Percentiles rank a stretch among this genome's conserved stretches.
These are phyloP conservation scores for Penicillium rolfsii DNA, from an alignment of 2,329 filamentous ascomycete genomes.

Conservation along the genomic window DNA sequence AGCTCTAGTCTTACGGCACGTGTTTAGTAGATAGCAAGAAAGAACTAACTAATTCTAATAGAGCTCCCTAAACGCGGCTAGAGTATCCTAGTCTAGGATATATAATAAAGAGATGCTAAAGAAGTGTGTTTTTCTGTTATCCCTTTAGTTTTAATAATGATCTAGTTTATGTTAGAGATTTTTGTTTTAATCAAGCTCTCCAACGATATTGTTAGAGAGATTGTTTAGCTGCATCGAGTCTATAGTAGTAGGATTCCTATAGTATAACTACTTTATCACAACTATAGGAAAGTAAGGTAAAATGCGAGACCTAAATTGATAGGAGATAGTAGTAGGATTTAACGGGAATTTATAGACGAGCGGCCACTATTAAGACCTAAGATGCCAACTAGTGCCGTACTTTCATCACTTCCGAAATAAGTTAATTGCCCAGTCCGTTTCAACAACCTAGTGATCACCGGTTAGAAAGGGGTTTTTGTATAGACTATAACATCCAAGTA, in stretches of 20 bases:
- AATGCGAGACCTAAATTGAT: background rate
- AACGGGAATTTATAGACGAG: background rate
- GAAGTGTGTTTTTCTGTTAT: background rate
- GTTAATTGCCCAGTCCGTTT: background rate
- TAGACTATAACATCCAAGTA: background rate
- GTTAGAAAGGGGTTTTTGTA: background rate
- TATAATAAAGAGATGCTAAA: background rate
- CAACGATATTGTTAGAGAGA: background rate
- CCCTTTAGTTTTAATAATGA: background rate
- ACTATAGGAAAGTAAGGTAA: background rate
- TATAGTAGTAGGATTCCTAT: background rate
- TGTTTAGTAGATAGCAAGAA: background rate
- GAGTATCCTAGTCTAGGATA: background rate
- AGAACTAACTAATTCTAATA: background rate
- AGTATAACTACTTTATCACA: background rate
- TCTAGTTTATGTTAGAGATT: background rate
- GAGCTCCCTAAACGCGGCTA: background rate
- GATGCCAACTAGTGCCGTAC: background rate
- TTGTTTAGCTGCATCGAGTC: background rate
- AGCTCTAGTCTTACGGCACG: background rate
- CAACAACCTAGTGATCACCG: background rate
- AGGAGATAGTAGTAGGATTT: background rate
- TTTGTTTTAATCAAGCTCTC: background rate
- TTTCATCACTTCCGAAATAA: background rate
- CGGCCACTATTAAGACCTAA: background rate